Evolutionary conservation across 371 early-diverging fungal genomes (phyloP).

Genomic region (Circinella umbellata): DNA sequence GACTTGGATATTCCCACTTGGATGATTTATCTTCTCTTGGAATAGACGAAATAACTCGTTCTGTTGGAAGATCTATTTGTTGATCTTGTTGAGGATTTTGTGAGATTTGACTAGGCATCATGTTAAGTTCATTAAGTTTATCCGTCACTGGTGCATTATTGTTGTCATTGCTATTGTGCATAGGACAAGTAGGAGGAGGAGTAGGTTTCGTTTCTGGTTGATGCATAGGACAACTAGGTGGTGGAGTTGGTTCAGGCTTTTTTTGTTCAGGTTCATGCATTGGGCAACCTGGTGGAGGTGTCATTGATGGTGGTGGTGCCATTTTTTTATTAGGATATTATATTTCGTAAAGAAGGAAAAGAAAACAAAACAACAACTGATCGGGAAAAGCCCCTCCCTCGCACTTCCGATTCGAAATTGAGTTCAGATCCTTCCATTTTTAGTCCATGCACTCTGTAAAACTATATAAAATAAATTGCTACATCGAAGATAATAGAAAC

Average conservation of each 20-base stretch:
- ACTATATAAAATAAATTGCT: too few relatives aligned
- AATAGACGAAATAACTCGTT: slow-evolving; percentile 70
- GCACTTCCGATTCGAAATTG: too few relatives aligned
- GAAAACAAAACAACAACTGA: too few relatives aligned
- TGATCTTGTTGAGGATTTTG: slow-evolving; percentile 75
- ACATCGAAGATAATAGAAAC: too few relatives aligned
- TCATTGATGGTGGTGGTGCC: background rate
- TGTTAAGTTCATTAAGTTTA: slow-evolving; percentile 79
- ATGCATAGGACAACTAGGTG: slow-evolving; percentile 61
- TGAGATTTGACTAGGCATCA: slow-evolving; percentile 75
- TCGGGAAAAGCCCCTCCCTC: too few relatives aligned
- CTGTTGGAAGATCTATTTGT: slow-evolving; percentile 68
- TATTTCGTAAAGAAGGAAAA: background rate
- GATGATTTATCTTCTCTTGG: slow-evolving; percentile 52
- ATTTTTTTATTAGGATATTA: background rate
- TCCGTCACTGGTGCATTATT: slow-evolving; percentile 29
- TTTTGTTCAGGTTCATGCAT: slow-evolving; percentile 46
- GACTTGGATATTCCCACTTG: slow-evolving; percentile 95
- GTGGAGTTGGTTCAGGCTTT: slow-evolving; percentile 20
- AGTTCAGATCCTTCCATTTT: too few relatives aligned
- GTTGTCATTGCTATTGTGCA: slow-evolving; percentile 41
- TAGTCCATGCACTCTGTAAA: too few relatives aligned
- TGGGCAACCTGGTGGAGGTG: slow-evolving; percentile 51
- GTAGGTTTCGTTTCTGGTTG: slow-evolving; percentile 29
- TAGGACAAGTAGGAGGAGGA: slow-evolving; percentile 54